Percentiles rank a stretch among this genome's conserved stretches.
These are phyloP conservation scores for Choiromyces venosus DNA, from an alignment of 495 filamentous ascomycete species.

Conservation along the genomic window DNA sequence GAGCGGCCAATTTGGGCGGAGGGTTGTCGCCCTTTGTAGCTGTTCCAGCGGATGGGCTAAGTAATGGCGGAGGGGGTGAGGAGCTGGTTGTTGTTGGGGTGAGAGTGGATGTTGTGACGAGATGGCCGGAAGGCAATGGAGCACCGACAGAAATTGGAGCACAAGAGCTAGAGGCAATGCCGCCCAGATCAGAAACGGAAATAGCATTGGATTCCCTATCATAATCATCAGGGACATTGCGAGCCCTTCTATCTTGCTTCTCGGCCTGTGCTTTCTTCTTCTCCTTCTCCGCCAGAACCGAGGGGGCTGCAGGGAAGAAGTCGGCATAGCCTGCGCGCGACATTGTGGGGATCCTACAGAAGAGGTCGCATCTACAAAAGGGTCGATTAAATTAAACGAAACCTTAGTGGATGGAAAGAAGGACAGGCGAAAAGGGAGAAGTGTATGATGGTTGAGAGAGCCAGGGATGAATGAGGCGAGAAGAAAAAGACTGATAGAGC, in stretches of 20 bases:
- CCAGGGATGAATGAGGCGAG: conserved; percentile 23
- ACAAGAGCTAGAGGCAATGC: conserved; percentile 23
- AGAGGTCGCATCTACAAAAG: conserved; percentile 41
- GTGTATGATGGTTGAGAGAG: conserved; percentile 7
- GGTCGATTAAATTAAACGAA: conserved; percentile 8
- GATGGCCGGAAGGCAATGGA: neutral
- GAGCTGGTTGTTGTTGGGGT: conserved; percentile 21
- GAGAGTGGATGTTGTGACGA: conserved; percentile 23
- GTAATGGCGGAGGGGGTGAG: conserved; percentile 34
- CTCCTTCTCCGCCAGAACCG: conserved; percentile 50
- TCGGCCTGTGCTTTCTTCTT: conserved; percentile 43
- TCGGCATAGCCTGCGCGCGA: conserved; percentile 84
- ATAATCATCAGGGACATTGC: conserved; percentile 20
- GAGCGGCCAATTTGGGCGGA: conserved; percentile 22
- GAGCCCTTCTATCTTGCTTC: conserved; percentile 41
- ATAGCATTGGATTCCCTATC: conserved; percentile 46
- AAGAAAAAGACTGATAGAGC: conserved; percentile 22
- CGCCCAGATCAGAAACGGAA: conserved; percentile 19
- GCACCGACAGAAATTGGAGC: conserved; percentile 12
- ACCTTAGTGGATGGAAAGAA: neutral
- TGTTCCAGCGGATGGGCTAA: conserved; percentile 23
- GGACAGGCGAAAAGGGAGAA: neutral
- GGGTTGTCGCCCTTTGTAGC: conserved; percentile 27
- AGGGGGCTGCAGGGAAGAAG: conserved; percentile 84
- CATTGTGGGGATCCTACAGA: conserved; percentile 51